Base-by-base conservation (phyloP, 1,284 basidiomycete species). In the Irpex sp. region DNA sequence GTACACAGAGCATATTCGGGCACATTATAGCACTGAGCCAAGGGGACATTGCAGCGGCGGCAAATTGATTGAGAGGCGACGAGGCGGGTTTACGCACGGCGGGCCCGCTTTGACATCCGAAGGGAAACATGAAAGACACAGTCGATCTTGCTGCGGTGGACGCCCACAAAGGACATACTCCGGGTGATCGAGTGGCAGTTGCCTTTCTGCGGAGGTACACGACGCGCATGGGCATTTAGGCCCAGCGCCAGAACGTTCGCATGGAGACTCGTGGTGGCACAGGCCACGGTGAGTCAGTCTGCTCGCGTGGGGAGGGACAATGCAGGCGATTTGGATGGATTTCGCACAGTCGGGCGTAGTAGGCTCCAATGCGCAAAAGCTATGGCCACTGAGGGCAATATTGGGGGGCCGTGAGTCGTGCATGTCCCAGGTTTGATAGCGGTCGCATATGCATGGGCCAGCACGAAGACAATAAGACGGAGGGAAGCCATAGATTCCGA, bases 401-500 rank as follows among this genome's bases (percentile, higher is more conserved):
- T 51, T 51, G 49, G 49, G 49, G 49, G 49, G 49, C 13, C 39
- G 39, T 11, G 8, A 43, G 39, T 15, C 11, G 49, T 51, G 49
- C 8, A 26, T 51, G 11, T 51, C 8, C 9, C 9, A 51, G 17
- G 49, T 17, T 51, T 51, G n/a, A 26, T 19, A 19, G 21, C n/a
- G 17, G 43, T 51, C 49, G 49, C 8, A 17, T 51, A 26, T 51
- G 49, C 49, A 26, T 51, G 49, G 49, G 49, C 49, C 49, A 43
- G 39, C 39, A 51, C 13, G 9, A 51, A 51, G 21, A 51, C 71
- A 74, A 72, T 71, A 70, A 51, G 69, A 71, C 70, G 61, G 70
- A 72, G 66, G 70, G 72, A 73, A 74, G 74, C 72, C 72, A 73
- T 69, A 68, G 65, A 70, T 69, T 71, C 68, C 69, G 68, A 67